These are phyloP conservation scores for Golubevia pallescens DNA, from an alignment of 1,284 basidiomycete genomes.

Conservation along the genomic window DNA sequence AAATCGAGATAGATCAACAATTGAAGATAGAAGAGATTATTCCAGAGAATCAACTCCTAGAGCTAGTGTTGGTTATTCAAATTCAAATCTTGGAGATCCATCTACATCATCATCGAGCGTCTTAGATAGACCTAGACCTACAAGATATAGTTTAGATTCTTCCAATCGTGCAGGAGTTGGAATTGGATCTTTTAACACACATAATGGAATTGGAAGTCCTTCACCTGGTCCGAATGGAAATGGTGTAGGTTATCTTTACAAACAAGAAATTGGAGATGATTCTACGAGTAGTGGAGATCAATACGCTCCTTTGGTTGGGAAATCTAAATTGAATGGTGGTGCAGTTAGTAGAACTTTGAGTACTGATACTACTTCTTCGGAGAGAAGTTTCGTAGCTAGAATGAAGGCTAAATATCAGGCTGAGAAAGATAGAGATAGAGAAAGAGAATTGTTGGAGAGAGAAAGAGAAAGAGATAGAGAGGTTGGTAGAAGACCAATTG, in stretches of 20 bases:
- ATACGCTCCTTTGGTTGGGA: conserved; percentile 38
- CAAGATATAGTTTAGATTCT: neutral
- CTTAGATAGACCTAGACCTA: neutral
- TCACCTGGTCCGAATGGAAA: neutral
- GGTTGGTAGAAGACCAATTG: neutral
- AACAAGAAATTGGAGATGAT: neutral
- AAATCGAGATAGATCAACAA: no score
- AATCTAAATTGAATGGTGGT: conserved; percentile 25
- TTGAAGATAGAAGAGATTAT: no score
- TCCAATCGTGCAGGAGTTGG: neutral
- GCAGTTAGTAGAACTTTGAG: conserved; percentile 41
- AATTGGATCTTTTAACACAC: neutral
- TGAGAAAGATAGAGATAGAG: conserved; percentile 33
- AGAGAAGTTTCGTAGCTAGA: conserved; percentile 52
- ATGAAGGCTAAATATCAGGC: conserved; percentile 57
- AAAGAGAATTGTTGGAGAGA: neutral
- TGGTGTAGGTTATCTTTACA: neutral
- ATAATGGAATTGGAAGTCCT: neutral
- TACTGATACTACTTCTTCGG: conserved; percentile 45
- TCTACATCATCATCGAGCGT: neutral
- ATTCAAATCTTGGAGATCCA: no score
- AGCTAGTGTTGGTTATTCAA: no score
- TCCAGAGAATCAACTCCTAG: no score
- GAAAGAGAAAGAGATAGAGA: neutral
- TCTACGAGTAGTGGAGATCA: conserved; percentile 12